phyloP scores from a whole-genome alignment of 257 asterid species.

The Rauvolfia tetraphylla region DNA sequence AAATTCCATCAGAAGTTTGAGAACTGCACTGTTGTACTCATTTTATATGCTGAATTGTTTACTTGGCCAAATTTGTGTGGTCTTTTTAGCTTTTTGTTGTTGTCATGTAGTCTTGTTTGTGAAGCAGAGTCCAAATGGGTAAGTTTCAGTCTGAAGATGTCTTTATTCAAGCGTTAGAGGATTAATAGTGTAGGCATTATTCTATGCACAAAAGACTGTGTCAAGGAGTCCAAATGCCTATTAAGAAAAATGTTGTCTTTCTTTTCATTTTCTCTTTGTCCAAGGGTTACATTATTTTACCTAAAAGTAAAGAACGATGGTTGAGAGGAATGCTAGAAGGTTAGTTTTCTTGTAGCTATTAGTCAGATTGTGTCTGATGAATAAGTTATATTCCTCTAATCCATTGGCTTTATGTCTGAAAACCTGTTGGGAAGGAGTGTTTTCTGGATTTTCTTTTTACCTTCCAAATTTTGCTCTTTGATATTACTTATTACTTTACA shows the following conservation, averaged over 20 bases:
- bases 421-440: too few species aligned
- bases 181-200: neutral
- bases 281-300: neutral
- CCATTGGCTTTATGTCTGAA: too few species aligned
- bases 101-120: neutral
- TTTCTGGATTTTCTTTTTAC: neutral
- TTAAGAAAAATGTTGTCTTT: neutral
- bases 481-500: neutral
- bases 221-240: neutral
- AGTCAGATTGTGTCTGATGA: neutral
- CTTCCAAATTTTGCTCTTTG: neutral
- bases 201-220: neutral
- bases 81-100: too few species aligned
- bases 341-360: neutral
- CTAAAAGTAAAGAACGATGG: neutral
- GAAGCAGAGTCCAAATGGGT: neutral
- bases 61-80: neutral
- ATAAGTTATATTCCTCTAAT: neutral
- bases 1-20: too few species aligned
- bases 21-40: too few species aligned
- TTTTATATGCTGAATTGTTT: too few species aligned
- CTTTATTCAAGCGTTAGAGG: neutral
- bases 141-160: neutral
- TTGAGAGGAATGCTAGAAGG: neutral
- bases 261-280: neutral